Base-by-base conservation (phyloP, 1,284 basidiomycete species). In the Sanghuangporus sanghuang region DNA sequence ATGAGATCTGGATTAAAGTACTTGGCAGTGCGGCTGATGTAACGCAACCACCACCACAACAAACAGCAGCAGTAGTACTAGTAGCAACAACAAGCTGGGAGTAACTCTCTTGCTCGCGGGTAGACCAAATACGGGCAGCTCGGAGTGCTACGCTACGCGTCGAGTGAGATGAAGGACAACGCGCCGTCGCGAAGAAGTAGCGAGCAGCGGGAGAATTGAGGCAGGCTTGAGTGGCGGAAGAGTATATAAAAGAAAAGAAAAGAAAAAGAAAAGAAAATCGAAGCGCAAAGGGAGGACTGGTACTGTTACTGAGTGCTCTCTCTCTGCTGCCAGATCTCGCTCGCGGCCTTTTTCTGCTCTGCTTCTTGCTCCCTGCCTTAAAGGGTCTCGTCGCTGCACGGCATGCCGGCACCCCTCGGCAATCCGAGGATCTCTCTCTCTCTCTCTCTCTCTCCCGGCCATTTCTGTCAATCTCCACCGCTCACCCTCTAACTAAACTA, bases 41-140 rank as follows among this genome's bases (percentile, higher is more conserved):
- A 39, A 27, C 23, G 5, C 9, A 12, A 49, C 48, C 2, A 21
- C 48, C 2, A n/a, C 48, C 2, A 32, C 27, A 32, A 52, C 49
- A 78, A 78, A 88, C 84, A 80, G 89, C 44, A 72, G 83, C 23
- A 23, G 23, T 2, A 23, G 23, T 23, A n/a, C n/a, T n/a, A n/a
- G n/a, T n/a, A n/a, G n/a, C n/a, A n/a, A n/a, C n/a, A n/a, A n/a
- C n/a, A n/a, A n/a, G n/a, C n/a, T n/a, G n/a, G n/a, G n/a, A n/a
- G n/a, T n/a, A n/a, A n/a, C n/a, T n/a, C 71, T 18, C 16, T 18
- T n/a, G 7, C 44, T 46, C 44, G 44, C 44, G 44, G 44, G 11
- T 14, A n/a, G 12, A 21, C 44, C 44, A 46, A 46, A 46, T n/a
- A n/a, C 44, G 44, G 44, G 44, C 44, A n/a, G 16, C 44, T 46